Conservation (phyloP, 2,329 filamentous ascomycete genomes). For the Pleoardoris graminearum region DNA sequence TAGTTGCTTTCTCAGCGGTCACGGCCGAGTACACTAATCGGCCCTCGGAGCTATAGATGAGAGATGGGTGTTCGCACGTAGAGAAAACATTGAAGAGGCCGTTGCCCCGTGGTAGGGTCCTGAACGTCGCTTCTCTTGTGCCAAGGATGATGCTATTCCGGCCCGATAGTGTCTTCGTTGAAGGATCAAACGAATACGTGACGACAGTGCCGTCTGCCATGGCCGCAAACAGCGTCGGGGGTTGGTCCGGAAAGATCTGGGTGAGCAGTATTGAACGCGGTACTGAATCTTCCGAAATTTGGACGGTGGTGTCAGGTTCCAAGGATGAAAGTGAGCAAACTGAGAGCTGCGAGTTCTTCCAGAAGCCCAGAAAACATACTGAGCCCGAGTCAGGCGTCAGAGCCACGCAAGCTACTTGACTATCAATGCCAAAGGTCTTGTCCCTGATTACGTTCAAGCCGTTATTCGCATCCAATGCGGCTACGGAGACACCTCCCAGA, state of each 20-base stretch:
- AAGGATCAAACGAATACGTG: constrained; percentile 72
- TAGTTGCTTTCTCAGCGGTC: constrained; percentile 81
- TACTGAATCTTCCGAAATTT: constrained; percentile 67
- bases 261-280: constrained; percentile 81
- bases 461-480: constrained; percentile 60
- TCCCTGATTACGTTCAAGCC: constrained; percentile 62
- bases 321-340: constrained; percentile 72
- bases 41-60: constrained; percentile 89
- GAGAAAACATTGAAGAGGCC: constrained; percentile 80
- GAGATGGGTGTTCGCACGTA: constrained; percentile 88
- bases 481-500: constrained; percentile 71
- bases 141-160: constrained; percentile 84
- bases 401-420: constrained; percentile 85
- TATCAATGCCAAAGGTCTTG: constrained; percentile 65
- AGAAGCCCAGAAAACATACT: constrained; percentile 83
- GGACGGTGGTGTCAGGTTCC: constrained; percentile 63
- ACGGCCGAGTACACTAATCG: constrained; percentile 91
- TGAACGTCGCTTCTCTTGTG: constrained; percentile 80
- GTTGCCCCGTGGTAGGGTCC: constrained; percentile 70
- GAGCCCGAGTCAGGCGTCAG: constrained; percentile 66
- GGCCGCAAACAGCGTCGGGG: constrained; percentile 80
- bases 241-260: constrained; percentile 68
- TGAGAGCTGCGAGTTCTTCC: constrained; percentile 78
- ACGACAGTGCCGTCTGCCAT: constrained; percentile 92
- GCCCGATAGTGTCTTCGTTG: constrained; percentile 66